phyloP scores from a whole-genome alignment of 495 filamentous ascomycete genomes.

The Aspergillus incahuasiensis region DNA sequence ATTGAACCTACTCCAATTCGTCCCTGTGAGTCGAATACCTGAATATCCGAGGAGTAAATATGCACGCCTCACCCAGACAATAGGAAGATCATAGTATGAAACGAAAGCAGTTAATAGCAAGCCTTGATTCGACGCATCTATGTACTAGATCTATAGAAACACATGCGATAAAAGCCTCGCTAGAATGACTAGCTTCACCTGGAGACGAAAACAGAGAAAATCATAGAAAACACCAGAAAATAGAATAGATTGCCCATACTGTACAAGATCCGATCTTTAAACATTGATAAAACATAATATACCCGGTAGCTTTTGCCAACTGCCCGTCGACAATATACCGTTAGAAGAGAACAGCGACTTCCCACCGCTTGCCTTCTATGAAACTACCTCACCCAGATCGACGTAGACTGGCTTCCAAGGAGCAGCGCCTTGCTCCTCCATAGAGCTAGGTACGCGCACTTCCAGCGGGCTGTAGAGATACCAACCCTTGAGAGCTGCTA shows the following conservation, averaged over 20 bases:
- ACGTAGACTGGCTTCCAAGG: slow-evolving; percentile 80
- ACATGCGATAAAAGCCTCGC: slow-evolving; percentile 7
- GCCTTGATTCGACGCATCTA: slow-evolving; percentile 14
- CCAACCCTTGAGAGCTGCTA: slow-evolving; percentile 84
- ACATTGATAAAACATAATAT: slow-evolving; percentile 24
- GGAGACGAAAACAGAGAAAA: slow-evolving; percentile 17
- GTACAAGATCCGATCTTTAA: slow-evolving; percentile 39
- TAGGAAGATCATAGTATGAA: not conserved
- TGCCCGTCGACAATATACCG: not conserved
- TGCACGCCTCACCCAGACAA: too few relatives aligned
- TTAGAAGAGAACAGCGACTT: not conserved
- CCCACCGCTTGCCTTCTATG: slow-evolving; percentile 39
- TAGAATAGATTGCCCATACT: slow-evolving; percentile 41
- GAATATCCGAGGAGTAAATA: too few relatives aligned
- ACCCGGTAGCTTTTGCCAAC: slow-evolving; percentile 3
- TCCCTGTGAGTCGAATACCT: too few relatives aligned
- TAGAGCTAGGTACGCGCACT: slow-evolving; percentile 73
- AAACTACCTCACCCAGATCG: slow-evolving; percentile 86
- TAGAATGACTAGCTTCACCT: not conserved
- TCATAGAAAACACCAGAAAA: slow-evolving; percentile 34
- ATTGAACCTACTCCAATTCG: not conserved
- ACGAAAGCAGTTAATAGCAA: not conserved
- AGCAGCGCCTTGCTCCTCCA: slow-evolving; percentile 57
- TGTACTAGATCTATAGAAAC: slow-evolving; percentile 11
- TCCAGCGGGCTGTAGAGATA: slow-evolving; percentile 84